Percentiles rank a stretch among this genome's conserved stretches.
phyloP scores from a whole-genome alignment of 768 basidiomycete species.

The Mycena rebaudengoi region DNA sequence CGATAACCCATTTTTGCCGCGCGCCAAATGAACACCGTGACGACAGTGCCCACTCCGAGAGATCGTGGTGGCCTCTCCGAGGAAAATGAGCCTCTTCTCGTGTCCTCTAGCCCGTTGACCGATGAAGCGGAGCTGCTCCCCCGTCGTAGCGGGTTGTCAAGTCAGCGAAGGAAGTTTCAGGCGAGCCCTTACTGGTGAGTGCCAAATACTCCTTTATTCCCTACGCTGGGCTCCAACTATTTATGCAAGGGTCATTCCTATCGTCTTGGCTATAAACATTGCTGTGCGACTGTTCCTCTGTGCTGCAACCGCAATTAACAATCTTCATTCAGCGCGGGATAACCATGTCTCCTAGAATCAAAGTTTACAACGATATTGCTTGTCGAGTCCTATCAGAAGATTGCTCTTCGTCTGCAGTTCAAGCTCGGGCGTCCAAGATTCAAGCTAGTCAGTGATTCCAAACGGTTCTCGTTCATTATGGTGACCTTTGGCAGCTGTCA shows the following conservation, averaged over 20 bases:
- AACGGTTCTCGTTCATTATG: neutral
- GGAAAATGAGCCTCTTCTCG: no score
- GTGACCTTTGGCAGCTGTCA: constrained; percentile 55
- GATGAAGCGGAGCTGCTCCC: neutral
- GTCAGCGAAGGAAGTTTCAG: constrained; percentile 36
- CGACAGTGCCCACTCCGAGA: no score
- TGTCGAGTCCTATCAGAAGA: constrained; percentile 46
- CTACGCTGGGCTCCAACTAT: no score
- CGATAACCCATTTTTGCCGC: no score
- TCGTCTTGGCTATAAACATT: constrained; percentile 70
- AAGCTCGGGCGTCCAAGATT: constrained; percentile 74
- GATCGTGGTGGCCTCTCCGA: no score
- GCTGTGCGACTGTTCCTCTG: constrained; percentile 54
- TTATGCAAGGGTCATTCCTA: constrained; percentile 82
- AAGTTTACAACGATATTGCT: constrained; percentile 81
- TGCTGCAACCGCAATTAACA: constrained; percentile 11
- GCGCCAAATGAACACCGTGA: no score
- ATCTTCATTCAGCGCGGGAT: constrained; percentile 68
- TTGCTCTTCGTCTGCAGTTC: constrained; percentile 57
- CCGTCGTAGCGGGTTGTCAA: no score
- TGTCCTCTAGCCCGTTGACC: no score
- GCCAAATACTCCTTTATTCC: no score
- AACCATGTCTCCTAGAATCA: constrained; percentile 80
- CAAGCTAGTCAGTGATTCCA: constrained; percentile 59
- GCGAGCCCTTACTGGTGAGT: constrained; percentile 58